Conservation (phyloP, 306 rosid species). For the Dicorynia guianensis region DNA sequence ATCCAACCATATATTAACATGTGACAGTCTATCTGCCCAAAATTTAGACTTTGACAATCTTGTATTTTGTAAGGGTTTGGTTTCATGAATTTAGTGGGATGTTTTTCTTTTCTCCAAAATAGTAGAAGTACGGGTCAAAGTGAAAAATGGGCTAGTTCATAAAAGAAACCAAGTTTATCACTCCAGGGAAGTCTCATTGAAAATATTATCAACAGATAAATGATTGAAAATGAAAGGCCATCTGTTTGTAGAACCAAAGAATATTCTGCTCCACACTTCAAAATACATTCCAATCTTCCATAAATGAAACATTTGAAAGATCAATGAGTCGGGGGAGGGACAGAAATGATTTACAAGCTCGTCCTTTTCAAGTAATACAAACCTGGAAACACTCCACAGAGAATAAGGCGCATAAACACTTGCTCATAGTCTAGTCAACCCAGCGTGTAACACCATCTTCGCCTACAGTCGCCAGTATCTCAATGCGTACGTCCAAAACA, state of each 20-base stretch:
- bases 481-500: conserved; percentile 70
- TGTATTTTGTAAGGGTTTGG: too few relatives aligned
- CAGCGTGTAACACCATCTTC: conserved; percentile 79
- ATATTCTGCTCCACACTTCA: not conserved
- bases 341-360: conserved; percentile 48
- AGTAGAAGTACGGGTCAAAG: not conserved
- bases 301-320: too few relatives aligned
- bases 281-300: not conserved
- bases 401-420: conserved; percentile 17
- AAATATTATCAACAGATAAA: not conserved
- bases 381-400: conserved; percentile 35
- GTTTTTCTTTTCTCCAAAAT: too few relatives aligned
- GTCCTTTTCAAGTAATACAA: conserved; percentile 42
- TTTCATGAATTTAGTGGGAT: too few relatives aligned
- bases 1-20: too few relatives aligned
- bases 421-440: conserved; percentile 55
- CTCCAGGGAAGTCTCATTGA: conserved; percentile 1
- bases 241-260: not conserved
- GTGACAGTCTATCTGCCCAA: too few relatives aligned
- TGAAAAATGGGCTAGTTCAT: not conserved
- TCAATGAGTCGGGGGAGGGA: not conserved
- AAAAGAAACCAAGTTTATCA: not conserved
- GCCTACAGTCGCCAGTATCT: conserved; percentile 65
- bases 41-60: too few relatives aligned
- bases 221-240: not conserved